A percentile compares a stretch with the other conserved stretches of the same genome.
Evolutionary conservation across 2,329 filamentous ascomycete genomes (phyloP).

Genomic region (Onygenales sp.): DNA sequence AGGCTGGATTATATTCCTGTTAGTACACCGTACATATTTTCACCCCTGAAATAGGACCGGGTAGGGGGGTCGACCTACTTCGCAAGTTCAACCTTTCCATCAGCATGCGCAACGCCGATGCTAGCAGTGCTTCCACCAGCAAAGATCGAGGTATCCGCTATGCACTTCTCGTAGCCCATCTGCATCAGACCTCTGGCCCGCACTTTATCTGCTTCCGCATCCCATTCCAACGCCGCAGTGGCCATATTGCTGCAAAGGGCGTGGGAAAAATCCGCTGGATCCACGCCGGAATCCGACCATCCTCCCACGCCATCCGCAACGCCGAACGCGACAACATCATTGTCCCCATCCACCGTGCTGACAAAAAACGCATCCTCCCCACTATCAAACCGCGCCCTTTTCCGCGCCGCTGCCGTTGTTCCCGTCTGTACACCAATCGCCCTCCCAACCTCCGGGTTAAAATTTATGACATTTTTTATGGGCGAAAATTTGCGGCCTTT

Average conservation of each 20-base stretch:
- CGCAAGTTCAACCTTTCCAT: conserved; percentile 74
- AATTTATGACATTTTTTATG: conserved; percentile 60
- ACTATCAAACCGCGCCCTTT: conserved; percentile 59
- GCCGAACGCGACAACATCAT: conserved; percentile 60
- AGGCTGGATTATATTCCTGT: conserved; percentile 39
- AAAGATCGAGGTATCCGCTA: conserved; percentile 59
- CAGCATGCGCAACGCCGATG: conserved; percentile 64
- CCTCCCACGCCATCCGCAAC: conserved; percentile 93
- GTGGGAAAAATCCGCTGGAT: conserved; percentile 92
- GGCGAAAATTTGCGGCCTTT: conserved; percentile 62
- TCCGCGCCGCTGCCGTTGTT: conserved; percentile 44
- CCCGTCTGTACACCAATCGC: conserved; percentile 27
- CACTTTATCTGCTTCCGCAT: conserved; percentile 26
- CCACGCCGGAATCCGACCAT: conserved; percentile 85
- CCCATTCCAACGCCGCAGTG: conserved; percentile 54
- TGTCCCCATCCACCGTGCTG: conserved; percentile 58
- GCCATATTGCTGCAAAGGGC: conserved; percentile 92
- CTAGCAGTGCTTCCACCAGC: conserved; percentile 90
- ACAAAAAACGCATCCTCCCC: conserved; percentile 98
- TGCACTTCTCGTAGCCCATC: conserved; percentile 72
- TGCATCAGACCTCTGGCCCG: conserved; percentile 66
- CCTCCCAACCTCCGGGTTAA: conserved; percentile 44
- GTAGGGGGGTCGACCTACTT: conserved; percentile 44
- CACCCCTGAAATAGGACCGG: not conserved
- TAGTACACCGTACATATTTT: not conserved